Evolutionary conservation across 2,329 filamentous ascomycete genomes (phyloP).

Genomic region (Diplocarpon mali): DNA sequence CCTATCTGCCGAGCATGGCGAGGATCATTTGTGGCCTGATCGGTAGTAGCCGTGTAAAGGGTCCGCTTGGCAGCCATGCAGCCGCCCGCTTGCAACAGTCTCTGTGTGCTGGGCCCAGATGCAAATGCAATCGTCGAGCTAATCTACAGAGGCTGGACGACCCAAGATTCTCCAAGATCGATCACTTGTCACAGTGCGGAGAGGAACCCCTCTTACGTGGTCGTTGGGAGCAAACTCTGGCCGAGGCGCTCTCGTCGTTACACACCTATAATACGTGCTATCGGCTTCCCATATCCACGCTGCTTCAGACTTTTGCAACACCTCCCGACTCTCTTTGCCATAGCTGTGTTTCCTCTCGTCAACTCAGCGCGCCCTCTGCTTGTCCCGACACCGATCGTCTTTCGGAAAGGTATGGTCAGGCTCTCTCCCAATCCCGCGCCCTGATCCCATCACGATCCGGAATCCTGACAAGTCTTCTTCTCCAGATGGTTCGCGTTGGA

Average conservation of each 20-base stretch:
- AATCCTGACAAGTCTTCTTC: constrained; percentile 1
- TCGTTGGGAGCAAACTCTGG: no score
- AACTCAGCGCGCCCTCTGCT: no score
- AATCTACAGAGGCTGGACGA: no score
- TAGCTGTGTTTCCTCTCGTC: no score
- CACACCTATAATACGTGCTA: no score
- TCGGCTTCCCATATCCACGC: no score
- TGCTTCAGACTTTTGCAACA: no score
- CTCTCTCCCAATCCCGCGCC: neutral
- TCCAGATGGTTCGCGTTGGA: constrained; percentile 14
- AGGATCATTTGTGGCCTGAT: constrained; percentile 12
- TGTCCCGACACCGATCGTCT: neutral
- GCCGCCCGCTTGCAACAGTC: constrained; percentile 6
- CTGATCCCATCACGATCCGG: neutral
- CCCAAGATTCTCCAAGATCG: neutral
- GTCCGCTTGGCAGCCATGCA: constrained; percentile 6
- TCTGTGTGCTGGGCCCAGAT: neutral
- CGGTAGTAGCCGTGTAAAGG: constrained; percentile 10
- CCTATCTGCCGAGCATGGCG: constrained; percentile 8
- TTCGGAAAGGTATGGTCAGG: constrained; percentile 3
- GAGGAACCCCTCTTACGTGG: no score
- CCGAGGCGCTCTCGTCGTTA: neutral
- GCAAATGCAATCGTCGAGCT: neutral
- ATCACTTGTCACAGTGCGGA: no score
- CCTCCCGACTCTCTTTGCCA: no score